Percentiles rank a stretch among this genome's conserved stretches.
Evolutionary conservation across 768 basidiomycete genomes (phyloP).

Genomic region (Phaffia australis): DNA sequence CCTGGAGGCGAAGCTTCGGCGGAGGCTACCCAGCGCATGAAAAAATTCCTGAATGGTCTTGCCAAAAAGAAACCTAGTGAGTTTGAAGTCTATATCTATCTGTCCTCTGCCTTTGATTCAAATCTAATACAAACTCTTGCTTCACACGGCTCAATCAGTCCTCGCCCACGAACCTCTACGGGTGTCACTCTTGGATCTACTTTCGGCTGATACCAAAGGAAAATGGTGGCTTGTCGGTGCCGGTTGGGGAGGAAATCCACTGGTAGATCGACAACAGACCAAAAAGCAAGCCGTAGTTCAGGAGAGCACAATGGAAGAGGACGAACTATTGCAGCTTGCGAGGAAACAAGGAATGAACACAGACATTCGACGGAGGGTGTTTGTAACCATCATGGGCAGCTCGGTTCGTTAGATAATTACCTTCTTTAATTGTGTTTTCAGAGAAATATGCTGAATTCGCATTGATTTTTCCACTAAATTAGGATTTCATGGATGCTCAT

Average conservation of each 20-base stretch:
- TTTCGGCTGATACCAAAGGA: conserved; percentile 68
- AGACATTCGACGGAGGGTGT: conserved; percentile 79
- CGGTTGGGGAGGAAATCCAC: conserved; percentile 86
- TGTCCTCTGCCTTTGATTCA: neutral
- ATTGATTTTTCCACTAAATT: neutral
- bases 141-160: conserved; percentile 44
- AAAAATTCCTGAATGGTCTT: conserved; percentile 68
- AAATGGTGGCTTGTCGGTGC: conserved; percentile 99
- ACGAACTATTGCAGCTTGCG: conserved; percentile 62
- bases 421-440: neutral
- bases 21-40: conserved; percentile 73
- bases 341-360: conserved; percentile 97
- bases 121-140: conserved; percentile 5
- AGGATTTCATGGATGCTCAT: conserved; percentile 96
- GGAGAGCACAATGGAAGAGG: conserved; percentile 29
- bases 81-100: conserved; percentile 26
- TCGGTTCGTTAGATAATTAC: conserved; percentile 50
- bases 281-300: conserved; percentile 20
- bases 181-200: conserved; percentile 73
- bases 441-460: neutral
- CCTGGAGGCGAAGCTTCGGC: conserved; percentile 53
- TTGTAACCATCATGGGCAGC: conserved; percentile 88
- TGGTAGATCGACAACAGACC: conserved; percentile 48
- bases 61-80: conserved; percentile 61
- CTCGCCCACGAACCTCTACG: conserved; percentile 74